Conservation (phyloP, 192 early-diverging fungal genomes). For the Gaertneriomyces semiglobifer region DNA sequence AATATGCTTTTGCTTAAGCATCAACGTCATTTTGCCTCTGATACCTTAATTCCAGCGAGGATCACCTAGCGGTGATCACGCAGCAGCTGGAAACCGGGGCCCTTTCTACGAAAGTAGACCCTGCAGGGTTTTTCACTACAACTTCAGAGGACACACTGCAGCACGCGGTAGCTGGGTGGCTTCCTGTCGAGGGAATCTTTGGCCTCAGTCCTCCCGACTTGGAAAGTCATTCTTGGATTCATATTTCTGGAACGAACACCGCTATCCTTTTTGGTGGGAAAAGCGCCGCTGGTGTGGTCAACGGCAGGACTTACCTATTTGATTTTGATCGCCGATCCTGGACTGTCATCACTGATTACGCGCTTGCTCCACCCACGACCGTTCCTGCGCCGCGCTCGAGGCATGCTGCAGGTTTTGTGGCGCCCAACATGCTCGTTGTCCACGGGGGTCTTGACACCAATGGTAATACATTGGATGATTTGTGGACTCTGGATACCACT, state of each 20-base stretch:
- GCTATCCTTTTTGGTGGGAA: conserved; percentile 11
- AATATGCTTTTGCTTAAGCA: not conserved
- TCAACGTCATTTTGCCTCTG: not conserved
- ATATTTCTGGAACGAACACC: conserved; percentile 8
- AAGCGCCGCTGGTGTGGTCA: conserved; percentile 7
- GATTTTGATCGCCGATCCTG: conserved; percentile 11
- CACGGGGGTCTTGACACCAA: not conserved
- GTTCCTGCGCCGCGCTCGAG: not conserved
- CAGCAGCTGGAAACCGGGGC: conserved; percentile 16
- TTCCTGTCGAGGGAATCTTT: conserved; percentile 8
- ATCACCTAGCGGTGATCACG: conserved; percentile 11
- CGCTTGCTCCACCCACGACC: not conserved
- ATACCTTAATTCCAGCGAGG: not conserved
- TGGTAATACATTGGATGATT: not conserved
- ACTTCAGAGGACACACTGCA: not conserved
- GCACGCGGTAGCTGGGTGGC: not conserved
- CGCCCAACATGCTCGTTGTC: not conserved
- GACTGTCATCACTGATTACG: conserved; percentile 5
- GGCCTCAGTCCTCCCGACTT: conserved; percentile 14
- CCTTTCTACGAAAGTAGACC: conserved; percentile 10
- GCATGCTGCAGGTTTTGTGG: conserved; percentile 1
- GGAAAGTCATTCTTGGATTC: not conserved
- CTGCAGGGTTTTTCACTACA: conserved; percentile 7
- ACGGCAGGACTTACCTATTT: conserved; percentile 4
- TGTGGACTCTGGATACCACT: conserved; percentile 11